Evolutionary conservation across 805 yeast genomes (phyloP).

Genomic region (Ascoidea asiatica): DNA sequence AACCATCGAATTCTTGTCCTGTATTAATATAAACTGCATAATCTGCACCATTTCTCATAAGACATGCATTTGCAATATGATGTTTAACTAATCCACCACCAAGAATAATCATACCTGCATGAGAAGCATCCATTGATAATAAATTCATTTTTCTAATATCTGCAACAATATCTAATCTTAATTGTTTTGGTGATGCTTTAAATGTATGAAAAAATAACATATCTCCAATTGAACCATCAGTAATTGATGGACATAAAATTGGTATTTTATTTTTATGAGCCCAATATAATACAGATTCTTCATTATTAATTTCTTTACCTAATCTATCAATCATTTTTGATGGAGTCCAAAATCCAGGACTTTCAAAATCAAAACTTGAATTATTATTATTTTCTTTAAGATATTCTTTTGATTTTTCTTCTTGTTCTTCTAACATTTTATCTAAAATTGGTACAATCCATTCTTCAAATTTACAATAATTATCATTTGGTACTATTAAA

Average conservation of each 20-base stretch:
- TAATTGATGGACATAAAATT: slow-evolving; percentile 90
- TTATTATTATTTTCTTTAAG: slow-evolving; percentile 39
- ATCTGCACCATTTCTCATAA: slow-evolving; percentile 99
- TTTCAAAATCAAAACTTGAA: slow-evolving; percentile 43
- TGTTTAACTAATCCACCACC: slow-evolving; percentile 97
- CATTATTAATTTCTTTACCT: slow-evolving; percentile 93
- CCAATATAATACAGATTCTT: slow-evolving; percentile 90
- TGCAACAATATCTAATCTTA: slow-evolving; percentile 83
- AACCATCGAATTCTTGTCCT: slow-evolving; percentile 97
- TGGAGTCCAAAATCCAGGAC: slow-evolving; percentile 78
- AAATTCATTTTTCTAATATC: slow-evolving; percentile 89
- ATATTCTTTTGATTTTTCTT: slow-evolving; percentile 30
- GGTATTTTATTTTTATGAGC: slow-evolving; percentile 96
- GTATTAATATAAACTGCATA: slow-evolving; percentile 95
- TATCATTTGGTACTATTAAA: slow-evolving; percentile 92
- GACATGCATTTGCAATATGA: slow-evolving; percentile 94
- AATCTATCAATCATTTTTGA: slow-evolving; percentile 82
- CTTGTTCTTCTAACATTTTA: slow-evolving; percentile 79
- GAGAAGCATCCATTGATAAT: slow-evolving; percentile 86
- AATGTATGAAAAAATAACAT: slow-evolving; percentile 98
- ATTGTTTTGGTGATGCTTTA: slow-evolving; percentile 80
- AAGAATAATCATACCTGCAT: slow-evolving; percentile 89
- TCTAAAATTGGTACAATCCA: slow-evolving; percentile 96
- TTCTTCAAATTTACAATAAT: slow-evolving; percentile 94
- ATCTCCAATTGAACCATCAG: slow-evolving; percentile 98